A percentile compares a stretch with the other conserved stretches of the same genome.
Evolutionary conservation across 768 basidiomycete species (phyloP).

Genomic region (Boletellus sp.): DNA sequence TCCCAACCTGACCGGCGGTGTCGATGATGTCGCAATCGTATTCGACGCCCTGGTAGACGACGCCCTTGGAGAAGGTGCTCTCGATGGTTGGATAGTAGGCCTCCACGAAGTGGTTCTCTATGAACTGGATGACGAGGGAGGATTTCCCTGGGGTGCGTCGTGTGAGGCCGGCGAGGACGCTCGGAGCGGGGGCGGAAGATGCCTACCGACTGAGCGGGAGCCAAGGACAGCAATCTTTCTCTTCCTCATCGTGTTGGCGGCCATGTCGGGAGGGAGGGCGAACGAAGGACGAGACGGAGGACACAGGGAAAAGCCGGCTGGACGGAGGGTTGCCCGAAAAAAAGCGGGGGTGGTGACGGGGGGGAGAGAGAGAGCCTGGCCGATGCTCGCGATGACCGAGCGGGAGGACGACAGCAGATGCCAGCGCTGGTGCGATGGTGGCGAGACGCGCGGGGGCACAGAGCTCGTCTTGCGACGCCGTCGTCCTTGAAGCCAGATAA

Average conservation of each 20-base stretch:
- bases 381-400: conserved; percentile 26
- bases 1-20: conserved; percentile 88
- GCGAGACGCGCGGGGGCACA: conserved; percentile 7
- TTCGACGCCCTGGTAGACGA: conserved; percentile 83
- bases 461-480: conserved; percentile 24
- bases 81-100: conserved; percentile 97
- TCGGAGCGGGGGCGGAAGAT: background rate
- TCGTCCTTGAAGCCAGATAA: conserved; percentile 11
- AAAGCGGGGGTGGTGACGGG: conserved; percentile 21
- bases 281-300: conserved; percentile 10
- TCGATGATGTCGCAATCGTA: conserved; percentile 98
- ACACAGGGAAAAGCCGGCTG: conserved; percentile 11
- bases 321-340: conserved; percentile 18
- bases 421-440: conserved; percentile 11
- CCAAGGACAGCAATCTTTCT: conserved; percentile 88
- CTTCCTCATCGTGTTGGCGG: conserved; percentile 55
- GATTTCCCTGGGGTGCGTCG: conserved; percentile 72
- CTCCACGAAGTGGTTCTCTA: conserved; percentile 89
- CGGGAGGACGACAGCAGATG: conserved; percentile 12
- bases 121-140: conserved; percentile 88
- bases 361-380: conserved; percentile 10
- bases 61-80: conserved; percentile 77
- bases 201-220: conserved; percentile 82
- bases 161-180: conserved; percentile 11
- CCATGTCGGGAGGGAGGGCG: conserved; percentile 22